A percentile compares a stretch with the other conserved stretches of the same genome.
phyloP scores from a whole-genome alignment of 2,329 filamentous ascomycete species.

The Xylaria digitata region DNA sequence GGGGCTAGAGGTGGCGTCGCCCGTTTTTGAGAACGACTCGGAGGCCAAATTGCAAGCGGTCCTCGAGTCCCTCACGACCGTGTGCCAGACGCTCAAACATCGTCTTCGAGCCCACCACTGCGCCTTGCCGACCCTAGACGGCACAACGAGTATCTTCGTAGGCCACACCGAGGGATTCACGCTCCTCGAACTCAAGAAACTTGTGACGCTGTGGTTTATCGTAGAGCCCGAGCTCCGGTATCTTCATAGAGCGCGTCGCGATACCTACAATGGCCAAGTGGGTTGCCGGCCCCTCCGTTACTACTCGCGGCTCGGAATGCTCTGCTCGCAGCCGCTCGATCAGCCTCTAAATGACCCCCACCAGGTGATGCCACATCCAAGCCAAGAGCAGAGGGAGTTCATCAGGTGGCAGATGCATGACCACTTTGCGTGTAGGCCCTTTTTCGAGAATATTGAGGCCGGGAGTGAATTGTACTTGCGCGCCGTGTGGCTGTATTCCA shows the following conservation, averaged over 20 bases:
- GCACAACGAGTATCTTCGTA: slow-evolving; percentile 35
- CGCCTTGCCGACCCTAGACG: slow-evolving; percentile 32
- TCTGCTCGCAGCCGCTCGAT: neutral
- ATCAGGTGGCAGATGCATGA: slow-evolving; percentile 17
- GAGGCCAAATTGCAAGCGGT: too few relatives aligned
- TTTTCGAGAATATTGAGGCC: neutral
- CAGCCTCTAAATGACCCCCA: neutral
- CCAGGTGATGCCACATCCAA: slow-evolving; percentile 10
- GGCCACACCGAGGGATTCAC: slow-evolving; percentile 37
- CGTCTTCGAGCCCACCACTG: slow-evolving; percentile 41
- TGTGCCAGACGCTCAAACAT: slow-evolving; percentile 26
- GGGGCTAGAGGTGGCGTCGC: slow-evolving; percentile 39
- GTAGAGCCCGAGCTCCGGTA: slow-evolving; percentile 12
- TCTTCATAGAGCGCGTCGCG: slow-evolving; percentile 28
- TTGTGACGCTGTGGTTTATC: slow-evolving; percentile 33
- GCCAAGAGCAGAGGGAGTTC: neutral
- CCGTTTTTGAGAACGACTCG: slow-evolving; percentile 21
- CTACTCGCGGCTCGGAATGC: slow-evolving; percentile 14
- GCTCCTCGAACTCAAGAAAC: slow-evolving; percentile 40
- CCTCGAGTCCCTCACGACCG: neutral
- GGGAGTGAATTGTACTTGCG: slow-evolving; percentile 24
- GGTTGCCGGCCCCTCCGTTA: slow-evolving; percentile 8
- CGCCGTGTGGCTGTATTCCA: slow-evolving; percentile 32
- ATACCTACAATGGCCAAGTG: neutral
- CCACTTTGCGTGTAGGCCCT: slow-evolving; percentile 4